Conservation (phyloP, 2,329 filamentous ascomycete genomes). For the Exophiala mesophila region DNA sequence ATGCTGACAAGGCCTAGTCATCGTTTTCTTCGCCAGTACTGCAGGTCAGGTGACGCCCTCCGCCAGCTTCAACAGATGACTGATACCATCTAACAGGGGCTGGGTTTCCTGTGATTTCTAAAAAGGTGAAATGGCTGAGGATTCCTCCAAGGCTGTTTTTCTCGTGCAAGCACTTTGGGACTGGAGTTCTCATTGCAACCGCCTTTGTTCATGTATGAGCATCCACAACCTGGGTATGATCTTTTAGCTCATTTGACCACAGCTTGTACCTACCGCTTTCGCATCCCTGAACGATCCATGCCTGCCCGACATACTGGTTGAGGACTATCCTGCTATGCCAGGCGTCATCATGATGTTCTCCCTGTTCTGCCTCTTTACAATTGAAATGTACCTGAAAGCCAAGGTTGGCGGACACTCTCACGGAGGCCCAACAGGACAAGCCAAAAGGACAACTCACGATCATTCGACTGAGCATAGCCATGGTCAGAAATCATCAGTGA, state of each 20-base stretch:
- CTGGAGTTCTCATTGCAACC: slow-evolving; percentile 67
- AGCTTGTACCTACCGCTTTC: slow-evolving; percentile 59
- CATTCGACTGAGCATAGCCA: neutral
- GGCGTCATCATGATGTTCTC: slow-evolving; percentile 63
- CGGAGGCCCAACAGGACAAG: slow-evolving; percentile 25
- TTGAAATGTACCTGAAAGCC: slow-evolving; percentile 21
- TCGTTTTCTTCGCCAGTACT: slow-evolving; percentile 59
- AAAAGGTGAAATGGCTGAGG: slow-evolving; percentile 32
- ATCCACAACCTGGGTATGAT: neutral
- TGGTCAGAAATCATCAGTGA: neutral
- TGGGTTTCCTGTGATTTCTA: slow-evolving; percentile 42
- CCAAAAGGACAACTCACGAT: slow-evolving; percentile 22
- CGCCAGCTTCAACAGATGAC: slow-evolving; percentile 2
- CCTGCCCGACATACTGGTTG: slow-evolving; percentile 56
- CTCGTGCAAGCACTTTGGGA: slow-evolving; percentile 52
- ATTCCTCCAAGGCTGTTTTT: slow-evolving; percentile 41
- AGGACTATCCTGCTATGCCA: slow-evolving; percentile 57
- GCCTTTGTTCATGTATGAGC: slow-evolving; percentile 61
- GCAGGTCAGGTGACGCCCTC: slow-evolving; percentile 39
- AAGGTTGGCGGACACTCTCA: slow-evolving; percentile 25
- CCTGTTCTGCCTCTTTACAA: slow-evolving; percentile 44
- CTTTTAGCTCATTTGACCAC: neutral
- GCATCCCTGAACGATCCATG: slow-evolving; percentile 43
- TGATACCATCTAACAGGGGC: slow-evolving; percentile 9
- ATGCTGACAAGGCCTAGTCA: slow-evolving; percentile 30